Percentiles rank a stretch among this genome's conserved stretches.
phyloP scores from a whole-genome alignment of 768 basidiomycete species.

The Cystofilobasidium bisporidii region DNA sequence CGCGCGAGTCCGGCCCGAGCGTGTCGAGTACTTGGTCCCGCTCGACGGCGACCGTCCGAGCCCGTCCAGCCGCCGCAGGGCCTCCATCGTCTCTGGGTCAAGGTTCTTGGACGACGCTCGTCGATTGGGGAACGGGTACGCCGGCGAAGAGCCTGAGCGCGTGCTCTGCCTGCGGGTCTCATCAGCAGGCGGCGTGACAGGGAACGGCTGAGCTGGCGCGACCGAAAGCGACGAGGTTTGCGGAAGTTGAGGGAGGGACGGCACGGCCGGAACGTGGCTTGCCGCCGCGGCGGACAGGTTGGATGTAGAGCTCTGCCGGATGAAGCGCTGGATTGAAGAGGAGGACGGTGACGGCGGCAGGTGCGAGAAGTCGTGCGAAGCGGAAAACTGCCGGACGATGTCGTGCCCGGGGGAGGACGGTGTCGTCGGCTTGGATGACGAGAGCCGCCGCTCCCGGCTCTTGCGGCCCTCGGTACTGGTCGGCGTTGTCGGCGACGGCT shows the following conservation, averaged over 20 bases:
- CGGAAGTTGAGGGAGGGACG: not conserved
- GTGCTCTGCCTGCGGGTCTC: not conserved
- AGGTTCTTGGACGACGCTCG: not conserved
- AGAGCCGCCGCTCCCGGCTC: conserved; percentile 6
- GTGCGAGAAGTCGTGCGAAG: conserved; percentile 25
- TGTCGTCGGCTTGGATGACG: conserved; percentile 1
- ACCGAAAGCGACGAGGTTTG: not conserved
- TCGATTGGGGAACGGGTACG: not conserved
- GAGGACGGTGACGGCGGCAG: conserved; percentile 25
- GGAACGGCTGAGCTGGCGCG: conserved; percentile 1
- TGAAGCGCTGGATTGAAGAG: conserved; percentile 22
- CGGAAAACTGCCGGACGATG: conserved; percentile 17
- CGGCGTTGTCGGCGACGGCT: conserved; percentile 6
- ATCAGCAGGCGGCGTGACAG: not conserved
- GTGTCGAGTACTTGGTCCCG: not conserved
- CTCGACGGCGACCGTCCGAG: conserved; percentile 19
- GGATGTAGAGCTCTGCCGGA: conserved; percentile 9
- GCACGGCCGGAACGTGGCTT: not conserved
- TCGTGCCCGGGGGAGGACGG: conserved; percentile 16
- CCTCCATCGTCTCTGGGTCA: conserved; percentile 18
- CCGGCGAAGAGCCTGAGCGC: not conserved
- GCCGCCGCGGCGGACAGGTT: not conserved
- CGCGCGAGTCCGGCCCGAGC: not conserved
- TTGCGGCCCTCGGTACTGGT: conserved; percentile 2
- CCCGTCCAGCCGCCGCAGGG: conserved; percentile 21